phyloP scores from a whole-genome alignment of 495 filamentous ascomycete genomes.

The Annulohypoxylon nitens region DNA sequence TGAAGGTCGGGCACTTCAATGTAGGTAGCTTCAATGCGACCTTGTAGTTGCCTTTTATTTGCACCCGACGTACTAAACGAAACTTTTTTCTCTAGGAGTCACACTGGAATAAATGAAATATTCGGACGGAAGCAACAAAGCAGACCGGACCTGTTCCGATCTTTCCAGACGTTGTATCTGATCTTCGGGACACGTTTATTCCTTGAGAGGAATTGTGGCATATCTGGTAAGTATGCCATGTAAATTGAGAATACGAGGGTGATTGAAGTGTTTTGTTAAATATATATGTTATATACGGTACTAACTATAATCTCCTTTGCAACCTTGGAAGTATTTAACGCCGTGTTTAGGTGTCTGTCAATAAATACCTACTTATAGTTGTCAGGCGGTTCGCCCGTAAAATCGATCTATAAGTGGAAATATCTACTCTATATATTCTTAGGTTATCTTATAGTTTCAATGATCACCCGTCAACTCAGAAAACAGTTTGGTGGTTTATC shows the following conservation, averaged over 20 bases:
- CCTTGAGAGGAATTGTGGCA: neutral
- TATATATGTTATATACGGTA: neutral
- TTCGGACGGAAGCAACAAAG: neutral
- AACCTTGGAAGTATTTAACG: no score
- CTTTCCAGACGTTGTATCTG: conserved; percentile 3
- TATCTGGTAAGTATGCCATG: neutral
- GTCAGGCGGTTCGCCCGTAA: no score
- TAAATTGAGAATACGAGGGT: neutral
- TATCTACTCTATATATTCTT: no score
- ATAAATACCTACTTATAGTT: no score
- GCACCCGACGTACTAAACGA: neutral
- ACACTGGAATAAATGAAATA: conserved; percentile 4
- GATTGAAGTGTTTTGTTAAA: neutral
- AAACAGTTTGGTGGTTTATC: no score
- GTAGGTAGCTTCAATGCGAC: neutral
- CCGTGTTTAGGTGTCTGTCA: no score
- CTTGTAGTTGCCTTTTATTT: neutral
- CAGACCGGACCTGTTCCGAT: neutral
- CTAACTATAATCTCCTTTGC: no score
- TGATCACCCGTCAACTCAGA: no score
- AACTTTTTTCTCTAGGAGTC: neutral
- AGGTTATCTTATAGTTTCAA: no score
- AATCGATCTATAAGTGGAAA: no score
- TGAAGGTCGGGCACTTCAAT: neutral
- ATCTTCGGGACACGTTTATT: neutral